Evolutionary conservation across 257 asterid genomes (phyloP).

Genomic region (Solanum arcanum): DNA sequence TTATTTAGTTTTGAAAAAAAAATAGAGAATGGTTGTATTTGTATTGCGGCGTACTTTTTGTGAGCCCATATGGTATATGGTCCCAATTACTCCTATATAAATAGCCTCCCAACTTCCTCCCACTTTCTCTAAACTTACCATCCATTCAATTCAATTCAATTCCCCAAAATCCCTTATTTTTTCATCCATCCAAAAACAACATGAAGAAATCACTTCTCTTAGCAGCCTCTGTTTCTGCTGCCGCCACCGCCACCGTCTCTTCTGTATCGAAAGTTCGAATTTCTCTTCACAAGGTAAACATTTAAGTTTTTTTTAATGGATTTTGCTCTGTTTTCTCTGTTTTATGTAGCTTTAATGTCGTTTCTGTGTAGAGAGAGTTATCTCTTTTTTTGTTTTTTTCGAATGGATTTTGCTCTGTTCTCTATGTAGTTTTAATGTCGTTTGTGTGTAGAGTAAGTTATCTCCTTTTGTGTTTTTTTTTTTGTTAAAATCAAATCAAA

Average conservation of each 20-base stretch:
- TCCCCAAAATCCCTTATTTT: background rate
- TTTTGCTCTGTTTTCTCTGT: background rate
- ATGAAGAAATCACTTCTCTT: constrained; percentile 53
- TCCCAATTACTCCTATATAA: background rate
- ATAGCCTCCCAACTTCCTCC: background rate
- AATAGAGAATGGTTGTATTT: background rate
- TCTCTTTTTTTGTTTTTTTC: background rate
- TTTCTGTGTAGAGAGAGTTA: background rate
- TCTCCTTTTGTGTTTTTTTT: background rate
- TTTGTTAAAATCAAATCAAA: background rate
- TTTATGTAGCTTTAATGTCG: background rate
- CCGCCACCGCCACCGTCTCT: constrained; percentile 29
- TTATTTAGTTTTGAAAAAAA: background rate
- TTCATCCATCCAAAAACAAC: background rate
- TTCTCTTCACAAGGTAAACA: constrained; percentile 27
- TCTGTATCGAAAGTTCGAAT: constrained; percentile 21
- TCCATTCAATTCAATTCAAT: too few relatives aligned
- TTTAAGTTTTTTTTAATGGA: background rate
- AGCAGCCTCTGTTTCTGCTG: constrained; percentile 36
- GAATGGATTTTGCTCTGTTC: background rate
- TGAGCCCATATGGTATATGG: background rate
- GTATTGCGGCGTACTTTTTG: background rate
- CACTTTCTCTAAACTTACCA: background rate
- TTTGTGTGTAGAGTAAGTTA: background rate
- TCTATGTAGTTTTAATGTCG: background rate